Evolutionary conservation across 768 basidiomycete species (phyloP).

Genomic region (Mrakia gelida): DNA sequence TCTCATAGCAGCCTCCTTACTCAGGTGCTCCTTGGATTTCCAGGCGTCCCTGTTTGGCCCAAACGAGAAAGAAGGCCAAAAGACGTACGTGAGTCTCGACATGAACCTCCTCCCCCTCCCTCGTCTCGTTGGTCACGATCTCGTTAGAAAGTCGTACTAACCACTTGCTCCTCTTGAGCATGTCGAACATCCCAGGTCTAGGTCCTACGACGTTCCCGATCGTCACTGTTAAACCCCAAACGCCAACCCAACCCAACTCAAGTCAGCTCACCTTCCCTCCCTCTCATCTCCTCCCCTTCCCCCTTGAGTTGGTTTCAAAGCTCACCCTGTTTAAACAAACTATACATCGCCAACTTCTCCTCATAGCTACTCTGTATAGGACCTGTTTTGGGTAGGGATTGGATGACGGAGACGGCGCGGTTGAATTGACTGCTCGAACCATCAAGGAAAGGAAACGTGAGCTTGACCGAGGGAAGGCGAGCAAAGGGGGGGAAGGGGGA

Average conservation of each 20-base stretch:
- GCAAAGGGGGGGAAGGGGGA: background rate
- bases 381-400: slow-evolving; percentile 22
- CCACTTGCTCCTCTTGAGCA: slow-evolving; percentile 25
- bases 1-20: slow-evolving; percentile 20
- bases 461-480: background rate
- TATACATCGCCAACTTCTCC: slow-evolving; percentile 29
- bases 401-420: slow-evolving; percentile 24
- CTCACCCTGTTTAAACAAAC: slow-evolving; percentile 26
- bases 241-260: background rate
- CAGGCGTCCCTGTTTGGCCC: slow-evolving; percentile 33
- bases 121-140: background rate
- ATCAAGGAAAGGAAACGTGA: background rate
- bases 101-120: background rate
- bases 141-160: background rate
- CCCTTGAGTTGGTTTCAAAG: no score
- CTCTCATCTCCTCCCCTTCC: no score
- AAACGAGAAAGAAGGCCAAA: no score
- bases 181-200: slow-evolving; percentile 28
- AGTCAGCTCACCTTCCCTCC: no score
- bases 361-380: slow-evolving; percentile 25
- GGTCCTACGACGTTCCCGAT: slow-evolving; percentile 23
- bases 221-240: background rate
- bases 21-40: slow-evolving; percentile 16
- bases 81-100: no score
- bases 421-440: slow-evolving; percentile 9